These are phyloP conservation scores for Lodderomyces orthopsilosis DNA, from an alignment of 1,139 yeast genomes.

Conservation along the genomic window DNA sequence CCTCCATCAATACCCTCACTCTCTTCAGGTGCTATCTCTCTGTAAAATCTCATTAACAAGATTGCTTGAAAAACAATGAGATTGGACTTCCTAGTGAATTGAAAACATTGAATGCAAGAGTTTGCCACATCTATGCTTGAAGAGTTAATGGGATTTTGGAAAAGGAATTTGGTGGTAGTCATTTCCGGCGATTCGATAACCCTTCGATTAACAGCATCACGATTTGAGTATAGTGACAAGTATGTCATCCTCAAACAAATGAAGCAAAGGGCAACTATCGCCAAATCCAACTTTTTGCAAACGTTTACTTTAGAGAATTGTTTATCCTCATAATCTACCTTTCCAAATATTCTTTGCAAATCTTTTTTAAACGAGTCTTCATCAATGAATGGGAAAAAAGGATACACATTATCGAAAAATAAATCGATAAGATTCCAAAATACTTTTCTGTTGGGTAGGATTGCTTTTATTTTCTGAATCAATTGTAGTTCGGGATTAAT, in stretches of 20 bases:
- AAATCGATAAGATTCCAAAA: slow-evolving; percentile 26
- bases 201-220: slow-evolving; percentile 23
- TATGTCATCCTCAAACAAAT: slow-evolving; percentile 28
- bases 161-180: slow-evolving; percentile 22
- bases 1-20: slow-evolving; percentile 45
- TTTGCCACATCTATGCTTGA: slow-evolving; percentile 28
- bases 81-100: slow-evolving; percentile 22
- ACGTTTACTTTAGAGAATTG: slow-evolving; percentile 17
- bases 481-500: slow-evolving; percentile 24
- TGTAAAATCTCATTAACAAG: slow-evolving; percentile 44
- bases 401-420: slow-evolving; percentile 26
- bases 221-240: slow-evolving; percentile 32
- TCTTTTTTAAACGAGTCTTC: slow-evolving; percentile 22
- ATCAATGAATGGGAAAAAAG: slow-evolving; percentile 30
- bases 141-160: slow-evolving; percentile 25
- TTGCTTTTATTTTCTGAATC: slow-evolving; percentile 22
- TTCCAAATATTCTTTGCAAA: slow-evolving; percentile 24
- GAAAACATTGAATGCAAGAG: slow-evolving; percentile 26
- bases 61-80: slow-evolving; percentile 30
- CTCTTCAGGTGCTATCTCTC: slow-evolving; percentile 48
- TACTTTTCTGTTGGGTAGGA: slow-evolving; percentile 26
- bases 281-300: slow-evolving; percentile 30
- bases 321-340: slow-evolving; percentile 18
- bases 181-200: slow-evolving; percentile 16
- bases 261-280: slow-evolving; percentile 28